Base-by-base conservation (phyloP, 768 basidiomycete species). In the Rhizopogon roseolus region DNA sequence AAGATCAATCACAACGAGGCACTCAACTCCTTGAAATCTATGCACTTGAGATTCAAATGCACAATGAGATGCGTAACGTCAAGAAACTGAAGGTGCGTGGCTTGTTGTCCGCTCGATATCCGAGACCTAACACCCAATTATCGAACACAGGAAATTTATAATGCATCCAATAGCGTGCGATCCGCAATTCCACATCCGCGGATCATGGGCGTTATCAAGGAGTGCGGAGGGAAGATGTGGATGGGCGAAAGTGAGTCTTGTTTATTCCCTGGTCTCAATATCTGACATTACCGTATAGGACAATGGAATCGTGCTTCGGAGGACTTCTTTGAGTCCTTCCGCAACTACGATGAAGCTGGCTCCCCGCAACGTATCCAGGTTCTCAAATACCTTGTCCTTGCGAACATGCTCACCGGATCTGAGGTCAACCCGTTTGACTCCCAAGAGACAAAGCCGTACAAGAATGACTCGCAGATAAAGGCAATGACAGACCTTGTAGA, bases 161-260 rank as follows among this genome's bases (percentile, higher is more conserved):
- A 97, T 60, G 94, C 96, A 9, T 88, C 92, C 11, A 90, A 90
- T 58, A 82, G 85, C 41, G 91, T 99, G 49, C 88, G 92, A 22
- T 94, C 93, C 7, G 97, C 97, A 9, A 98, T 99, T 57, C 94
- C 97, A 14, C 97, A 98, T 73, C 97, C 97, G 9, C 82, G 93
- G 29, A 98, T 98, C 64, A 95, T 98, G 89, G 97, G 96, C 41
- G 93, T 98, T 49, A 98, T 99, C 73, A 92, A 95, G 66, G 97
- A 99, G 70, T 98, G 96, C 60, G 97, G 97, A 14, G 97, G 97
- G 2, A 99, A 99, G 73, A 99, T 99, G 97, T 98, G 97, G 95
- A 98, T 99, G 97, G 93, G 92, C 54, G 97, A 98, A 78, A 90
- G 96, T 88, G 69, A 64, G 85, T 62, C 22, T 16, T 44, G 29